phyloP scores from a whole-genome alignment of 768 basidiomycete genomes.

The Cystofilobasidium bisporidii region DNA sequence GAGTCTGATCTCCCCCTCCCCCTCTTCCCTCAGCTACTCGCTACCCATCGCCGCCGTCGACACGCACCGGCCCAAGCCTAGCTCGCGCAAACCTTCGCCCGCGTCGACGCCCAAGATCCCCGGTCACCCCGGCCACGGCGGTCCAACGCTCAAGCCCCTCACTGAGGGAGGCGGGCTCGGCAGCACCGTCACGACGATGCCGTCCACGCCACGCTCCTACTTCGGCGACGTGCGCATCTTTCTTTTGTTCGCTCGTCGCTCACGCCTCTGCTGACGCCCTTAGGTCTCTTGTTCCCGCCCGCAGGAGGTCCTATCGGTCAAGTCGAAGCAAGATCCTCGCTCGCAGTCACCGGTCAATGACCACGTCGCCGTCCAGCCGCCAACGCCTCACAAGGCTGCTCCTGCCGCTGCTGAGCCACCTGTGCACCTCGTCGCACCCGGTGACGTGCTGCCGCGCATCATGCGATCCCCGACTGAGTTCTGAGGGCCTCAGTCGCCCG shows the following conservation, averaged over 20 bases:
- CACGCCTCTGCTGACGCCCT: no score
- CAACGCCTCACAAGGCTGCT: not conserved
- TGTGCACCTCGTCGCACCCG: not conserved
- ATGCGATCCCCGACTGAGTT: not conserved
- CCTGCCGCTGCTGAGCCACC: no score
- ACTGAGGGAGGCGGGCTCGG: slow-evolving; percentile 5
- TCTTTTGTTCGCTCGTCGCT: no score
- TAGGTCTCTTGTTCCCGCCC: no score
- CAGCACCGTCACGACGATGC: slow-evolving; percentile 1
- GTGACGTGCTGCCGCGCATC: not conserved
- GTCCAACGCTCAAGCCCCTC: slow-evolving; percentile 5
- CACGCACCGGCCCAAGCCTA: slow-evolving; percentile 39
- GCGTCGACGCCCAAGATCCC: slow-evolving; percentile 19
- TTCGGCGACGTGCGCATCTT: slow-evolving; percentile 4
- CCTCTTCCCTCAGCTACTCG: slow-evolving; percentile 52
- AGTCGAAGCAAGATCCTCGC: no score
- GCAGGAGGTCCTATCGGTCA: not conserved
- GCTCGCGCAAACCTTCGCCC: slow-evolving; percentile 17
- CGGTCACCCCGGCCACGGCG: not conserved
- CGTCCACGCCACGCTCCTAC: not conserved
- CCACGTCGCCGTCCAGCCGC: not conserved
- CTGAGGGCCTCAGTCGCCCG: not conserved
- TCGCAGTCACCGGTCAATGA: not conserved
- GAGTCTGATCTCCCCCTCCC: not conserved
- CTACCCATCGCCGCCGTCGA: slow-evolving; percentile 88